Base-by-base conservation (phyloP, 768 basidiomycete species). In the Naganishia friedmannii region DNA sequence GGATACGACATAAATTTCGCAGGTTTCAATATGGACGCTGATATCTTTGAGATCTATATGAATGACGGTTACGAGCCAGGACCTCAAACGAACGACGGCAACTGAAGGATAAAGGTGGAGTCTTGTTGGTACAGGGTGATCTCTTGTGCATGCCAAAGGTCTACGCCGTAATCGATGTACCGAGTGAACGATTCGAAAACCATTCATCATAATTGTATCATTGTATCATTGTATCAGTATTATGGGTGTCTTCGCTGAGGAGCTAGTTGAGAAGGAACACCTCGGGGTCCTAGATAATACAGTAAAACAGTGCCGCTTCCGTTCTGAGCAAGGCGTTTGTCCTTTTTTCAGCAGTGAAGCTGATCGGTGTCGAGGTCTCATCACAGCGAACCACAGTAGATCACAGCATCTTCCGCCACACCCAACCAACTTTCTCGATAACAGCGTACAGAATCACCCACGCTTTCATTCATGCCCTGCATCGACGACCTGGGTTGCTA, bases 1-100 rank as follows among this genome's bases (percentile, higher is more conserved):
- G 60, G 42, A 37, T 63, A 63, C 60, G 60, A 63, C 42, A 63
- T 63, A 42, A 63, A 63, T 42, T 63, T 63, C 28, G 60, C 60
- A n/a, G 42, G 42, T 19, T 63, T 63, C 39, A 42, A 42, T 15
- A 63, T 63, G 60, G 60, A 63, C 26, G 60, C 37, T 26, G 60
- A 63, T 45, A 63, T 63, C 42, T 63, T 63, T 29, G 60, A 63
- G 28, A 63, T 63, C 26, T 63, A 63, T 45, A 63, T 63, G 60
- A 63, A 63, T 26, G 60, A 63, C 26, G 60, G 60, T 21, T 63
- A 63, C 19, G 60, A 63, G 19, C 42, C 42, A 45, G 60, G 39
- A 28, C 7, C 60, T 12, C 60, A 63, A 23, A 26, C 60, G 42
- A 42, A 23, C 17, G 60, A 63, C 1, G 60, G 60, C 23, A 46